Conservation (phyloP, 73 alveolate species). For the Effrenium voratum region DNA sequence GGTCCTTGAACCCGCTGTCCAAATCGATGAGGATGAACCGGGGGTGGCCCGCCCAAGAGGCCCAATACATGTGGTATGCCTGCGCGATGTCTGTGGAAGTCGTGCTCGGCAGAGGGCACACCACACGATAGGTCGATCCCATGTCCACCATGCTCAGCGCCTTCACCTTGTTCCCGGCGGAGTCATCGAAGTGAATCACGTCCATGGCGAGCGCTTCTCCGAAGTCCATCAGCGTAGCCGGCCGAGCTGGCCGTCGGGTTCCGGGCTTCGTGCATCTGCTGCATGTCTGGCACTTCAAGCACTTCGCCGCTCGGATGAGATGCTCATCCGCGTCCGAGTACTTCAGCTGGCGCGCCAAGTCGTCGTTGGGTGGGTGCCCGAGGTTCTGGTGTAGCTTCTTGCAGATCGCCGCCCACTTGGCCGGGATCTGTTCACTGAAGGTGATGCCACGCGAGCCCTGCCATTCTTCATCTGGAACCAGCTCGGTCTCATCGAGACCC, state of each 20-base stretch:
- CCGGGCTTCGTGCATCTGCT: not conserved
- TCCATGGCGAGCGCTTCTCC: not conserved
- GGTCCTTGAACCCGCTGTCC: not conserved
- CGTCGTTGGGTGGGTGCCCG: not conserved
- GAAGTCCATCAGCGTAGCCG: constrained; percentile 14
- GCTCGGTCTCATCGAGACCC: too few relatives aligned
- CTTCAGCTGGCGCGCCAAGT: not conserved
- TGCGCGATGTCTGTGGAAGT: not conserved
- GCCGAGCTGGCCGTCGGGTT: not conserved
- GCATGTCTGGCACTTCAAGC: not conserved
- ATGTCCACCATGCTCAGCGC: constrained; percentile 3
- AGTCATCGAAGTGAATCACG: not conserved
- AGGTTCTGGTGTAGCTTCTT: too few relatives aligned
- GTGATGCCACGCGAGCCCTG: too few relatives aligned
- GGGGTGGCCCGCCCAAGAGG: constrained; percentile 6
- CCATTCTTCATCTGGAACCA: not conserved
- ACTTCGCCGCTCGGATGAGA: not conserved
- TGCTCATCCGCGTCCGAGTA: not conserved
- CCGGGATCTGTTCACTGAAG: not conserved
- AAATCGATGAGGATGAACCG: not conserved
- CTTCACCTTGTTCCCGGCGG: not conserved
- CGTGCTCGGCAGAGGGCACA: not conserved
- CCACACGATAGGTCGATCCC: constrained; percentile 29
- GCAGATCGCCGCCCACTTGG: too few relatives aligned
- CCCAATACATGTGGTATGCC: not conserved